Conservation (phyloP, 1,284 basidiomycete species). For the Malassezia sympodialis region DNA sequence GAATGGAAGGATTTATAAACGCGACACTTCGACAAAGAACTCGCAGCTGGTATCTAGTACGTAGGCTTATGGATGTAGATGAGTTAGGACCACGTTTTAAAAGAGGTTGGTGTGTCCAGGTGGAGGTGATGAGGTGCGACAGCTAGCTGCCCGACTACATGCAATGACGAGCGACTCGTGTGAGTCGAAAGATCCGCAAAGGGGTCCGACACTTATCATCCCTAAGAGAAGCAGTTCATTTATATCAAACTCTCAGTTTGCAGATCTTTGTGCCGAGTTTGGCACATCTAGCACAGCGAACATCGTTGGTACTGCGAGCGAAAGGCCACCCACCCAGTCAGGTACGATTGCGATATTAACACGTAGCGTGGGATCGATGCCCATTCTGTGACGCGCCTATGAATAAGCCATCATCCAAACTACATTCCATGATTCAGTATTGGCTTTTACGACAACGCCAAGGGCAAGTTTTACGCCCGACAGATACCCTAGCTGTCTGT, state of each 20-base stretch:
- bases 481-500: slow-evolving; percentile 17
- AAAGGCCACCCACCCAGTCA: not conserved
- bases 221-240: not conserved
- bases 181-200: not conserved
- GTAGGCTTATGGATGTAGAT: not conserved
- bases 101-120: not conserved
- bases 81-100: too few relatives aligned
- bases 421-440: slow-evolving; percentile 3
- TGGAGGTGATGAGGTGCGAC: not conserved
- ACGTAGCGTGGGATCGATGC: not conserved
- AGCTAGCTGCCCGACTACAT: not conserved
- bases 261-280: slow-evolving; percentile 11
- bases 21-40: not conserved
- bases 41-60: not conserved
- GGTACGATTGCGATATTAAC: not conserved
- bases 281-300: not conserved
- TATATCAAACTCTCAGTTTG: not conserved
- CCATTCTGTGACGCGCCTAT: slow-evolving; percentile 11
- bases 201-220: not conserved
- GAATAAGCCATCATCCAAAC: not conserved
- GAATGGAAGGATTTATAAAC: not conserved
- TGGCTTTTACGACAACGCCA: not conserved
- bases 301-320: not conserved
- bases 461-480: slow-evolving; percentile 8
- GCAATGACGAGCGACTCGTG: not conserved